A percentile compares a stretch with the other conserved stretches of the same genome.
phyloP scores from a whole-genome alignment of 805 yeast genomes.

The Metschnikowia lunata region DNA sequence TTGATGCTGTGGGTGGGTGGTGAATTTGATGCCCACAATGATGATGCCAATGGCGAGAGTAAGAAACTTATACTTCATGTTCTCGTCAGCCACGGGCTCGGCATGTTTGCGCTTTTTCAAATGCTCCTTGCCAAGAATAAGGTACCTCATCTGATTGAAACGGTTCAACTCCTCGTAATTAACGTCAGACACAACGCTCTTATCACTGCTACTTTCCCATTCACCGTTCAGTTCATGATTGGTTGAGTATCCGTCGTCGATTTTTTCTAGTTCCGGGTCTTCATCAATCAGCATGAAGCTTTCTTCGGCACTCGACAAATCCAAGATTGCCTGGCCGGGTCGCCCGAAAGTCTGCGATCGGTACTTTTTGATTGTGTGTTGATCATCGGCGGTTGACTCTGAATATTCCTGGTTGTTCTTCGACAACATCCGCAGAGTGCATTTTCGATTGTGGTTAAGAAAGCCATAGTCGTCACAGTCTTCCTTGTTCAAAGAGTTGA shows the following conservation, averaged over 20 bases:
- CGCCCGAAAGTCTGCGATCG: conserved; percentile 31
- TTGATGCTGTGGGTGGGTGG: conserved; percentile 20
- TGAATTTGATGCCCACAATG: conserved; percentile 36
- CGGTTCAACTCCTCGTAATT: conserved; percentile 25
- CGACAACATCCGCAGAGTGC: conserved; percentile 11
- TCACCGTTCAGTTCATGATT: conserved; percentile 13
- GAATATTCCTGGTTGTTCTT: conserved; percentile 8
- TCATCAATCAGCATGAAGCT: conserved; percentile 9
- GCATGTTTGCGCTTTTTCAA: conserved; percentile 15
- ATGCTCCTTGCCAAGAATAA: conserved; percentile 28
- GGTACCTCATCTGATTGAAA: conserved; percentile 32
- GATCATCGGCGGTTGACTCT: conserved; percentile 6
- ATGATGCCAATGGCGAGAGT: conserved; percentile 41
- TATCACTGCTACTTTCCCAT: conserved; percentile 14
- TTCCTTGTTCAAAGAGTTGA: conserved; percentile 10
- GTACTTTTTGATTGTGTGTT: conserved; percentile 28
- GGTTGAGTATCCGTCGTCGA: neutral
- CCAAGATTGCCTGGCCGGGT: conserved; percentile 2
- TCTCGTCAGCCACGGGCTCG: conserved; percentile 34
- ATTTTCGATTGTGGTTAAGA: conserved; percentile 12
- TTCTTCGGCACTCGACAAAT: conserved; percentile 7
- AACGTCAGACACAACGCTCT: conserved; percentile 13
- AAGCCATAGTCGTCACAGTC: conserved; percentile 5
- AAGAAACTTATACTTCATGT: conserved; percentile 38
- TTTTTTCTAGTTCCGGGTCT: conserved; percentile 10